Percentiles rank a stretch among this genome's conserved stretches.
Conservation (phyloP, 148 eudicot species). For the Oxyria digyna region DNA sequence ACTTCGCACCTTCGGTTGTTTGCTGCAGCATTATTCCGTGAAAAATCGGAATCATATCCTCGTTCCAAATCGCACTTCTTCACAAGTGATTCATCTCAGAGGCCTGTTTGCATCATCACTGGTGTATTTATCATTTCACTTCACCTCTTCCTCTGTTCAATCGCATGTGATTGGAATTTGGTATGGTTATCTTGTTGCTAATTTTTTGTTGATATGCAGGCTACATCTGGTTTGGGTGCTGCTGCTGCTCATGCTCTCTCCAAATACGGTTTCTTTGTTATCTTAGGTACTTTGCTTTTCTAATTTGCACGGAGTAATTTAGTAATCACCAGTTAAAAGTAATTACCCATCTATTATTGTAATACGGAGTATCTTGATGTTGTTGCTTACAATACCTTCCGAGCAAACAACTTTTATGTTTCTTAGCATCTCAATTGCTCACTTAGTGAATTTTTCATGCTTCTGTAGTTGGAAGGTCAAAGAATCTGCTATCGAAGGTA, state of each 20-base stretch:
- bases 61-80: slow-evolving; percentile 15
- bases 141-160: background rate
- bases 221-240: slow-evolving; percentile 88
- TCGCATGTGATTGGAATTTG: too few relatives aligned
- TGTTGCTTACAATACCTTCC: too few relatives aligned
- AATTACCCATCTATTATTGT: too few relatives aligned
- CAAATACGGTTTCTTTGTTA: slow-evolving; percentile 42
- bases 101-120: slow-evolving; percentile 63
- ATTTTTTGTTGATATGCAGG: slow-evolving; percentile 27
- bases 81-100: background rate
- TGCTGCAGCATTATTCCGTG: slow-evolving; percentile 8
- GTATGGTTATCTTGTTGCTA: background rate
- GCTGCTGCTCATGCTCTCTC: slow-evolving; percentile 68
- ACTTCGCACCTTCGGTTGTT: slow-evolving; percentile 24
- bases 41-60: slow-evolving; percentile 12
- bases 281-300: background rate
- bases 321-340: background rate
- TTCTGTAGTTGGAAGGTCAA: background rate
- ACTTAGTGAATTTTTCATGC: background rate
- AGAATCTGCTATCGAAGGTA: background rate
- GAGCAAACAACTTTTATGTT: too few relatives aligned
- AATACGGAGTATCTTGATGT: too few relatives aligned
- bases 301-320: background rate
- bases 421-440: background rate
- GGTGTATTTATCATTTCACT: slow-evolving; percentile 34